Conservation (phyloP, 1,139 yeast species). For the Yamadazyma triangularis region DNA sequence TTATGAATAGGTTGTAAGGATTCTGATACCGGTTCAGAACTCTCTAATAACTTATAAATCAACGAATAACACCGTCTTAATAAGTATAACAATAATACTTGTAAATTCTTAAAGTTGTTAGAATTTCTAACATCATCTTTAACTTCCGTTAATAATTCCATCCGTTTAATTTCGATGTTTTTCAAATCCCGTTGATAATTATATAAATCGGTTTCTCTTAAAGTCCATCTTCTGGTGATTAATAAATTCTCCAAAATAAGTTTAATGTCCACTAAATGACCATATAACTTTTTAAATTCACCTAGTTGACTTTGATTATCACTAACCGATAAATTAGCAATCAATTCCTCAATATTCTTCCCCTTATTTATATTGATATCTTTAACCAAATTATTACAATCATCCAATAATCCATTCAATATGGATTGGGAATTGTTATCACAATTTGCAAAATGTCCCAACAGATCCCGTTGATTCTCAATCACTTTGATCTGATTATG, state of each 20-base stretch:
- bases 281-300: constrained; percentile 20
- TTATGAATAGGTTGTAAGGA: constrained; percentile 90
- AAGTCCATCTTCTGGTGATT: constrained; percentile 93
- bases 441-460: constrained; percentile 28
- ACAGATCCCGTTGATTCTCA: constrained; percentile 28
- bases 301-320: constrained; percentile 15
- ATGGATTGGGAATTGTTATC: constrained; percentile 46
- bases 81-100: constrained; percentile 68
- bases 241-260: constrained; percentile 72
- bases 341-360: constrained; percentile 16
- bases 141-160: constrained; percentile 20
- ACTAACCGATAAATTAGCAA: constrained; percentile 21
- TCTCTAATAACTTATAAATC: constrained; percentile 81
- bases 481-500: constrained; percentile 26
- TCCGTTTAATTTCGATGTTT: constrained; percentile 66
- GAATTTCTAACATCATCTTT: constrained; percentile 10
- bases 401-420: constrained; percentile 71
- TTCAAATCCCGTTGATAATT: constrained; percentile 70
- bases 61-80: constrained; percentile 87
- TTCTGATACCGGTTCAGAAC: constrained; percentile 93
- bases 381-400: constrained; percentile 67
- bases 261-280: constrained; percentile 56
- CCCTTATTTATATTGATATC: constrained; percentile 65
- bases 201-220: constrained; percentile 90
- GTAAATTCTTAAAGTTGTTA: constrained; percentile 35